A percentile compares a stretch with the other conserved stretches of the same genome.
These are phyloP conservation scores for Monosporascus cannonballus DNA, from an alignment of 2,329 filamentous ascomycete genomes.

Conservation along the genomic window DNA sequence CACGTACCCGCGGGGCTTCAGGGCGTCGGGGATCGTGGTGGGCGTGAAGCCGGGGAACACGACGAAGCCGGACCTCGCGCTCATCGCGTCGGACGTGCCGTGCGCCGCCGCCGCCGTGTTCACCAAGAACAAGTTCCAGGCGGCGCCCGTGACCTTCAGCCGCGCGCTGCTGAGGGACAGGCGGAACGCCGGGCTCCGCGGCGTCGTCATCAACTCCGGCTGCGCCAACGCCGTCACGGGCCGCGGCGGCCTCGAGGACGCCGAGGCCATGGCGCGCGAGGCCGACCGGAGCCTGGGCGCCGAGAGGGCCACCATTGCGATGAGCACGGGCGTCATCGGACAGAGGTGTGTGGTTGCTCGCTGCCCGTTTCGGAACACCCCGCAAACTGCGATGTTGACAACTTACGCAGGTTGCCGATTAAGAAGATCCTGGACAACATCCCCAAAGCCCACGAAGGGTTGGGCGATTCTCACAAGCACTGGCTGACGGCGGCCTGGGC, in stretches of 20 bases:
- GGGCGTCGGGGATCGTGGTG: constrained; percentile 79
- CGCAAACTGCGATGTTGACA: constrained; percentile 1
- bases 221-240: constrained; percentile 97
- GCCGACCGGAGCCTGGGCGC: constrained; percentile 60
- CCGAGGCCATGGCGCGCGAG: constrained; percentile 71
- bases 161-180: constrained; percentile 62
- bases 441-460: constrained; percentile 63
- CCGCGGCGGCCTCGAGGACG: constrained; percentile 82
- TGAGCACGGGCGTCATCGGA: constrained; percentile 98
- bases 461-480: constrained; percentile 72
- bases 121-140: constrained; percentile 97
- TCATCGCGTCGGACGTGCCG: constrained; percentile 79
- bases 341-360: constrained; percentile 56
- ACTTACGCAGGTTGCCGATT: constrained; percentile 68
- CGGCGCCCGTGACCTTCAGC: constrained; percentile 86
- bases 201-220: constrained; percentile 88
- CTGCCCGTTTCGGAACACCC: not conserved
- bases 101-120: constrained; percentile 89
- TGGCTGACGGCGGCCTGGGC: constrained; percentile 84
- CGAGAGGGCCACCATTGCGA: constrained; percentile 68
- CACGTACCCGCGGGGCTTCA: constrained; percentile 86
- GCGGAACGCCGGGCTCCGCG: constrained; percentile 64
- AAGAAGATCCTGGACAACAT: constrained; percentile 82
- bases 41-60: constrained; percentile 93
- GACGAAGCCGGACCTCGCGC: constrained; percentile 81